Percentiles rank a stretch among this genome's conserved stretches.
These are phyloP conservation scores for Zygotorulaspora chibaensis DNA, from an alignment of 805 yeast genomes.

Conservation along the genomic window DNA sequence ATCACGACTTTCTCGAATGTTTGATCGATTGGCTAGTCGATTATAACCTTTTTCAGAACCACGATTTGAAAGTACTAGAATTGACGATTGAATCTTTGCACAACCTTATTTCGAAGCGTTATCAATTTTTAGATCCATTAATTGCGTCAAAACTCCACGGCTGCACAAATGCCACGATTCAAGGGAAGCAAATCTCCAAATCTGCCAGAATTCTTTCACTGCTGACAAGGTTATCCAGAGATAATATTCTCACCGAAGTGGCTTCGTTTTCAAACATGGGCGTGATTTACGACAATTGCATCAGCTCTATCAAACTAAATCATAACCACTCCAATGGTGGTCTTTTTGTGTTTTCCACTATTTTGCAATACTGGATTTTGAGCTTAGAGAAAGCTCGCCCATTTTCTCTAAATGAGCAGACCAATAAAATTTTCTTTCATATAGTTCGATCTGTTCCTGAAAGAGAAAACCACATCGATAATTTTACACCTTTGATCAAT, in stretches of 20 bases:
- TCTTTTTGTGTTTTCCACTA: slow-evolving; percentile 22
- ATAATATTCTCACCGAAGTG: neutral
- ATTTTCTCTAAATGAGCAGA: slow-evolving; percentile 1
- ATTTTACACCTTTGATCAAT: slow-evolving; percentile 4
- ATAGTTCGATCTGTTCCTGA: slow-evolving; percentile 18
- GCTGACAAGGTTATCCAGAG: slow-evolving; percentile 4
- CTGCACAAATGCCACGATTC: neutral
- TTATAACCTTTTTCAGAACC: slow-evolving; percentile 17
- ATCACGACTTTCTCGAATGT: slow-evolving; percentile 4
- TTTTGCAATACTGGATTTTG: slow-evolving; percentile 19
- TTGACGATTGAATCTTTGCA: slow-evolving; percentile 9
- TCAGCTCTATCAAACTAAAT: neutral
- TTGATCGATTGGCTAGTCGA: slow-evolving; percentile 27
- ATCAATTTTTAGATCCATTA: neutral
- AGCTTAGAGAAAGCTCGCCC: slow-evolving; percentile 5
- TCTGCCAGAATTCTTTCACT: slow-evolving; percentile 3
- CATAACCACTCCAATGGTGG: neutral
- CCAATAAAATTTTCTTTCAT: slow-evolving; percentile 19
- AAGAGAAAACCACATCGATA: slow-evolving; percentile 4
- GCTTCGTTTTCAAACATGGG: neutral
- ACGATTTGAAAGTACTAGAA: slow-evolving; percentile 17
- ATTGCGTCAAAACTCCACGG: neutral
- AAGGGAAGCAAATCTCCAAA: neutral
- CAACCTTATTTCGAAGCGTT: neutral
- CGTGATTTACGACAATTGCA: neutral